Percentiles rank a stretch among this genome's conserved stretches.
These are phyloP conservation scores for Talaromyces verruculosus DNA, from an alignment of 2,329 filamentous ascomycete species.

Conservation along the genomic window DNA sequence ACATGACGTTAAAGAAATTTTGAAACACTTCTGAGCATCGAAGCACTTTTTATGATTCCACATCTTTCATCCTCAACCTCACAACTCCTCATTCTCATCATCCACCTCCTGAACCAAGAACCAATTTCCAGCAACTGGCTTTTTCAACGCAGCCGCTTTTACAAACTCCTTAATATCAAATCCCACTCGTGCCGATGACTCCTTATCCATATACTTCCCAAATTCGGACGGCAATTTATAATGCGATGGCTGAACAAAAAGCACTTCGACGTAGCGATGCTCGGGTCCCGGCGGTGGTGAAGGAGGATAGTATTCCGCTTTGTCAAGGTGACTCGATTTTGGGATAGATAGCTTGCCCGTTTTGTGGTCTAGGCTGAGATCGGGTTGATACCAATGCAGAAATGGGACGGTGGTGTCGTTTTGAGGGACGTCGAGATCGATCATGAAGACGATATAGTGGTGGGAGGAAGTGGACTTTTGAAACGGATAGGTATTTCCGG, in stretches of 20 bases:
- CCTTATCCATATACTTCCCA: constrained; percentile 10
- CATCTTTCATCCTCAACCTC: not conserved
- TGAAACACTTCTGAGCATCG: not conserved
- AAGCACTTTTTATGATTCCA: too few species aligned
- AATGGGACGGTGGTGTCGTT: constrained; percentile 17
- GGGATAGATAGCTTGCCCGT: not conserved
- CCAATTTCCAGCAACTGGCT: constrained; percentile 18
- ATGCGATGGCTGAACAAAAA: constrained; percentile 11
- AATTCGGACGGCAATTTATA: constrained; percentile 11
- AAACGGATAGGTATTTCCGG: not conserved
- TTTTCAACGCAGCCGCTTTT: constrained; percentile 1
- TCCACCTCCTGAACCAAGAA: constrained; percentile 13
- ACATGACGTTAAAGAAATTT: not conserved
- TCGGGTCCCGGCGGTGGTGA: constrained; percentile 16
- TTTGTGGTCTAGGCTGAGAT: constrained; percentile 3
- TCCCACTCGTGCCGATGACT: constrained; percentile 9
- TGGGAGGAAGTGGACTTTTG: not conserved
- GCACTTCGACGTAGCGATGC: constrained; percentile 18
- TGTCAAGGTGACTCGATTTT: constrained; percentile 3
- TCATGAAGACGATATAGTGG: constrained; percentile 18
- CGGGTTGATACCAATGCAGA: constrained; percentile 19
- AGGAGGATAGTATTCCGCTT: constrained; percentile 12
- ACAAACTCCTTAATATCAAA: constrained; percentile 19
- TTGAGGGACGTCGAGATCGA: constrained; percentile 18
- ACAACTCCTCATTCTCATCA: not conserved